Evolutionary conservation across 257 asterid genomes (phyloP).

Genomic region (Nicotiana noctiflora): DNA sequence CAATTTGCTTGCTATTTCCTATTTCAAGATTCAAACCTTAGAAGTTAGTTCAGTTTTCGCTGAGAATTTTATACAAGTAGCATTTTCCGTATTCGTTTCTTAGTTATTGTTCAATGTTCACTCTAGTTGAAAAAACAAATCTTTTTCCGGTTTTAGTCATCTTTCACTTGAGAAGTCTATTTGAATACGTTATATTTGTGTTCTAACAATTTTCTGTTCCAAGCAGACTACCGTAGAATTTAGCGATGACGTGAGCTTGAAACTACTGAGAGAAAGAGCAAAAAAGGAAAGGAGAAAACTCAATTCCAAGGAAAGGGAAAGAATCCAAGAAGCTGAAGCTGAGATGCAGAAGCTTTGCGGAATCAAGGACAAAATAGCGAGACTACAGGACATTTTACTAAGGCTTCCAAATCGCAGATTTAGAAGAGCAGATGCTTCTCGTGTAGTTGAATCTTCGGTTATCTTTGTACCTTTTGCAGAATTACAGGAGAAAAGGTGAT

Average conservation of each 20-base stretch:
- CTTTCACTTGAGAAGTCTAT: not conserved
- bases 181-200: not conserved
- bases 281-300: constrained; percentile 49
- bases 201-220: not conserved
- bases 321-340: constrained; percentile 38
- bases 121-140: not conserved
- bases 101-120: not conserved
- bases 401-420: constrained; percentile 32
- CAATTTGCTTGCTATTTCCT: not conserved
- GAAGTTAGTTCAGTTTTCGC: not conserved
- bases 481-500: constrained; percentile 63
- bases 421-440: constrained; percentile 25
- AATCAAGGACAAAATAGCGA: constrained; percentile 58
- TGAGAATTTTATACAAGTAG: not conserved
- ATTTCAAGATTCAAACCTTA: not conserved
- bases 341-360: constrained; percentile 74
- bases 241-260: constrained; percentile 73
- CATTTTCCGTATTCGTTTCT: not conserved
- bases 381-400: constrained; percentile 40
- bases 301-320: constrained; percentile 24
- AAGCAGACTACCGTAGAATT: constrained; percentile 43
- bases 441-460: constrained; percentile 28
- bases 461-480: constrained; percentile 73
- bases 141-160: not conserved
- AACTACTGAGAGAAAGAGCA: constrained; percentile 57